Conservation (phyloP, 2,329 filamentous ascomycete genomes). For the Coniochaeta sp. region DNA sequence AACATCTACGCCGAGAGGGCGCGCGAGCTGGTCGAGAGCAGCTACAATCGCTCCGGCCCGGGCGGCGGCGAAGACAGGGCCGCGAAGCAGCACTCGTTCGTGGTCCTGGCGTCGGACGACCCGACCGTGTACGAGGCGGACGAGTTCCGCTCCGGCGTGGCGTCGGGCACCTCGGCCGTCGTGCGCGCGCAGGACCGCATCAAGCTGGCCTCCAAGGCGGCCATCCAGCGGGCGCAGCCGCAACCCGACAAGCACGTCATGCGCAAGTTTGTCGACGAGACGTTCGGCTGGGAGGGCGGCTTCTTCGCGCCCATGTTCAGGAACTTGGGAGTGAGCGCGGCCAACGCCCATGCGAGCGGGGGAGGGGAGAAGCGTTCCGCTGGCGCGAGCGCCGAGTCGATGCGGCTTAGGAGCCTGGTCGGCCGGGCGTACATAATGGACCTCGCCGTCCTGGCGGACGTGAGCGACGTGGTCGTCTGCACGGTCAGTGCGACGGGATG, state of each 20-base stretch:
- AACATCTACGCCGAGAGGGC: conserved; percentile 59
- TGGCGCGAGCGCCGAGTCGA: conserved; percentile 42
- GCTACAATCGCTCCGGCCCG: conserved; percentile 32
- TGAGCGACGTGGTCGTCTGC: conserved; percentile 67
- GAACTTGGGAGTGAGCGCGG: conserved; percentile 50
- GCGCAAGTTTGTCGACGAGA: conserved; percentile 64
- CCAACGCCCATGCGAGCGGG: conserved; percentile 15
- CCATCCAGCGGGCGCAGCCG: conserved; percentile 26
- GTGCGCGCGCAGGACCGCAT: conserved; percentile 67
- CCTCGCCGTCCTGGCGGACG: conserved; percentile 62
- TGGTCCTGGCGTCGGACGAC: conserved; percentile 73
- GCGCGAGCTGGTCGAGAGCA: conserved; percentile 42
- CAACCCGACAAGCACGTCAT: conserved; percentile 39
- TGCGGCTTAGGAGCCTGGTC: conserved; percentile 64
- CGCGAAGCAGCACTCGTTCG: conserved; percentile 35
- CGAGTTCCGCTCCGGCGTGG: conserved; percentile 44
- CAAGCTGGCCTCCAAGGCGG: conserved; percentile 60
- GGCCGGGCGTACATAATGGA: conserved; percentile 79
- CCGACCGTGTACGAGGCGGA: conserved; percentile 62
- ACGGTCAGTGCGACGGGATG: conserved; percentile 68
- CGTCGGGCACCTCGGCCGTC: conserved; percentile 24
- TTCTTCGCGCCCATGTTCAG: conserved; percentile 81
- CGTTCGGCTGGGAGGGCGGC: conserved; percentile 81
- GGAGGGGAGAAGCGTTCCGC: conserved; percentile 15
- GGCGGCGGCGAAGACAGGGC: conserved; percentile 25